These are phyloP conservation scores for Madurella mycetomatis DNA, from an alignment of 2,329 filamentous ascomycete genomes.

Conservation along the genomic window DNA sequence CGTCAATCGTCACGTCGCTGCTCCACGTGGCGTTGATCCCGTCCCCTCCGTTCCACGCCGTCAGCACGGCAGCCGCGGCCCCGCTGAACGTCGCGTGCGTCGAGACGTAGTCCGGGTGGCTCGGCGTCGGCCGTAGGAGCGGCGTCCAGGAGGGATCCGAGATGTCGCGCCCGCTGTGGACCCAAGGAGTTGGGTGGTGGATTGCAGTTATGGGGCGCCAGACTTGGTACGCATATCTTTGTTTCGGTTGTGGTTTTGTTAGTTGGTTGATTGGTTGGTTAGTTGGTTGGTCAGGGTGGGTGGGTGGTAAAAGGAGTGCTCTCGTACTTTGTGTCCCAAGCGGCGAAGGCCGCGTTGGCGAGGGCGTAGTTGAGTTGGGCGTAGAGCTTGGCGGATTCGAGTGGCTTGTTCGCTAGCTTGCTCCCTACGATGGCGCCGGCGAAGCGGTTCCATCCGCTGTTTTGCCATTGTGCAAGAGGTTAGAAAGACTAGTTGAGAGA, in stretches of 20 bases:
- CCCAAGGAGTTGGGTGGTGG: slow-evolving; percentile 13
- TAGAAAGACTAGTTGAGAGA: background rate
- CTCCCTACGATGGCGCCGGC: slow-evolving; percentile 18
- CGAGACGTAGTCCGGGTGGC: slow-evolving; percentile 22
- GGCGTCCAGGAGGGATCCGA: slow-evolving; percentile 18
- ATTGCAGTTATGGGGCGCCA: slow-evolving; percentile 23
- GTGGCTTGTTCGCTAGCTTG: slow-evolving; percentile 14
- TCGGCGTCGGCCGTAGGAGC: slow-evolving; percentile 20
- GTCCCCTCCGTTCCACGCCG: slow-evolving; percentile 14
- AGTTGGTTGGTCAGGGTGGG: background rate
- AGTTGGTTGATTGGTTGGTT: background rate
- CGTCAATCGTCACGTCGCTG: slow-evolving; percentile 20
- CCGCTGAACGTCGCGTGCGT: slow-evolving; percentile 23
- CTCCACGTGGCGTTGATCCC: slow-evolving; percentile 13
- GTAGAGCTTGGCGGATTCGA: slow-evolving; percentile 22
- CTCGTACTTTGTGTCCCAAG: slow-evolving; percentile 23
- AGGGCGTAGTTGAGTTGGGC: slow-evolving; percentile 26
- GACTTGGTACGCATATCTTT: slow-evolving; percentile 11
- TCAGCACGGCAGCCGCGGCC: slow-evolving; percentile 17
- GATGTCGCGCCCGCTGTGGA: slow-evolving; percentile 11
- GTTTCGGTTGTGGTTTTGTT: background rate
- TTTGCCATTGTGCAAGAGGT: background rate
- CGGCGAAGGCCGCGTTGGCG: slow-evolving; percentile 22
- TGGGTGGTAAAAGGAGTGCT: background rate
- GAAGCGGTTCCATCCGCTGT: slow-evolving; percentile 23